Percentiles rank a stretch among this genome's conserved stretches.
Conservation (phyloP, 2,329 filamentous ascomycete species). For the Penicillium sp. region DNA sequence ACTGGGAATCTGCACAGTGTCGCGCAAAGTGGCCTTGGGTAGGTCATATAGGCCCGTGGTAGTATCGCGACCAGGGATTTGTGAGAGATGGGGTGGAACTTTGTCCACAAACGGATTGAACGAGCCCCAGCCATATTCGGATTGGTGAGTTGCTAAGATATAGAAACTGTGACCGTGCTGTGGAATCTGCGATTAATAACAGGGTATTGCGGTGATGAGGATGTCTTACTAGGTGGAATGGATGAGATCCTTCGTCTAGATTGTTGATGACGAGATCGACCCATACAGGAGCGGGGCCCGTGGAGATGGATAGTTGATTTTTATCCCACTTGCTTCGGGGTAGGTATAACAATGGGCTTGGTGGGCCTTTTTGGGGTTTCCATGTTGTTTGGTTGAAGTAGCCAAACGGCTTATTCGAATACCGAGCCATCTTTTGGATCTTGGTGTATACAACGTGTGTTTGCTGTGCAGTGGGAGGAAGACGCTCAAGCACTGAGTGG, state of each 20-base stretch:
- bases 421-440: constrained; percentile 46
- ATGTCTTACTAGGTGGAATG: constrained; percentile 50
- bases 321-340: constrained; percentile 42
- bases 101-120: constrained; percentile 38
- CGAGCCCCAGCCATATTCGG: constrained; percentile 38
- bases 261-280: constrained; percentile 54
- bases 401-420: constrained; percentile 47
- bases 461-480: constrained; percentile 36
- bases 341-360: constrained; percentile 36
- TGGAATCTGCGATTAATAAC: not conserved
- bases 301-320: constrained; percentile 43
- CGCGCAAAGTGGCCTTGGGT: constrained; percentile 48
- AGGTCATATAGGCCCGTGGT: constrained; percentile 31
- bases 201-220: not conserved
- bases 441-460: constrained; percentile 51
- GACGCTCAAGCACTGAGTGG: constrained; percentile 25
- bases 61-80: constrained; percentile 19
- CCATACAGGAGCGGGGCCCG: constrained; percentile 38
- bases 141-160: constrained; percentile 30
- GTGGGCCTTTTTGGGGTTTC: constrained; percentile 40
- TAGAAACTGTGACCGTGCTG: constrained; percentile 42
- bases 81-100: constrained; percentile 21
- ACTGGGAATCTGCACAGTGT: constrained; percentile 56
- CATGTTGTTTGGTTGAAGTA: constrained; percentile 53
- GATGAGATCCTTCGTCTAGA: constrained; percentile 52